Evolutionary conservation across 208 protist genomes (phyloP), one percentile per base, ranked within the genome.

Genomic region (Crithidia brevicula): DNA sequence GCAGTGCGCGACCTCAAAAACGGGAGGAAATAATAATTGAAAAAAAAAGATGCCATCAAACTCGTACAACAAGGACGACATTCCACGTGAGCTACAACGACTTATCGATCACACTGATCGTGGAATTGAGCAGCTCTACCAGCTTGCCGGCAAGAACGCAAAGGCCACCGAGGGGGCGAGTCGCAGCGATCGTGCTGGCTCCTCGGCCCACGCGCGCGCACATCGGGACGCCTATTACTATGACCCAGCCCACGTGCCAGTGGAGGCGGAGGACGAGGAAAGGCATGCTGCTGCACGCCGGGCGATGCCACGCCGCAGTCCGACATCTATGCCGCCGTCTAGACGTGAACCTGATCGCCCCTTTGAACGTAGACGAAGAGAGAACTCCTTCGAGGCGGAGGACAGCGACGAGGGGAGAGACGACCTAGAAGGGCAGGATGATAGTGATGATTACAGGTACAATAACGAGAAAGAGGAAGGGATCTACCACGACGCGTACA

Each of bases 121-220:
- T 40, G 86, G 84, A 7, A 85, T 95, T 43, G 68, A 84, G 65
- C 75, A 76, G 50, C 80, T 95, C 30, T 95, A 95, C 43, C 71
- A 65, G 18, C 57, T 77, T 11, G 63, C 72, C 11, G 71, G 76
- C 1, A 42, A 72, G 9, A 70, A 30, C 42, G 38, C 64, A 10
- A 30, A 25, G 31, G 1, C 57, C 2, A 53, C 45, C 11, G 52
- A 61, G 9, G 20, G 42, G 3, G 8, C 2, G 7, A 23, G 27
- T 8, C 43, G 34, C 18, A 20, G n/a, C 18, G 4, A 20, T 16
- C 16, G 18, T 25, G 0, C 18, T 10, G 22, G 13, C 16, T 3
- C 4, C 1, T 16, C 49, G 1, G n/a, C 38, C 2, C 31, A 23
- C 28, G 2, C n/a, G 45, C 64, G 40, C 8, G 59, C 59, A 22